These are phyloP conservation scores for Capsicum chinense DNA, from an alignment of 257 asterid species.

Conservation along the genomic window DNA sequence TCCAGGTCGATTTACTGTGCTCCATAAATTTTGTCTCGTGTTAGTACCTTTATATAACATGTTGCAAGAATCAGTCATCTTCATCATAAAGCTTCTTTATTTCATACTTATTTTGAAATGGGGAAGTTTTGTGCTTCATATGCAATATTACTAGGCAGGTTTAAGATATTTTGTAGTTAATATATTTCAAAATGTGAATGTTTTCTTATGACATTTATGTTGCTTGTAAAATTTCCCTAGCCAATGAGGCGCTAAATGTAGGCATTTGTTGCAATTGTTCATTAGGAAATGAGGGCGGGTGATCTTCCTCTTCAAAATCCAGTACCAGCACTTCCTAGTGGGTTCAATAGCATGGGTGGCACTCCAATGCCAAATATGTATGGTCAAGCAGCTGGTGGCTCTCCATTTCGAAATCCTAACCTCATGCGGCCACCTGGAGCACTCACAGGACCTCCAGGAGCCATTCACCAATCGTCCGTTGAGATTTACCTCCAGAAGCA, in stretches of 20 bases:
- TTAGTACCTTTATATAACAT: not conserved
- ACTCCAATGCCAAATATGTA: slow-evolving; percentile 63
- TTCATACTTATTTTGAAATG: not conserved
- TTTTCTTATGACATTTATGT: not conserved
- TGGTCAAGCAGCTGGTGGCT: slow-evolving; percentile 61
- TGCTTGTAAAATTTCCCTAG: not conserved
- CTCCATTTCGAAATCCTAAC: slow-evolving; percentile 63
- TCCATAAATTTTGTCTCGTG: not conserved
- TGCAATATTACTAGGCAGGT: not conserved
- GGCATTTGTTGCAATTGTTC: slow-evolving; percentile 33
- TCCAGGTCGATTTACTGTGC: not conserved
- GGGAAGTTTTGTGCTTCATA: not conserved
- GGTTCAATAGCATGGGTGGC: slow-evolving; percentile 53
- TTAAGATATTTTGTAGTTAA: not conserved
- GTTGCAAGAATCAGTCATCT: slow-evolving; percentile 1
- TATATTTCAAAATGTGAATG: slow-evolving; percentile 5
- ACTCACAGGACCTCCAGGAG: slow-evolving; percentile 75
- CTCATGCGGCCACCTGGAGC: slow-evolving; percentile 64
- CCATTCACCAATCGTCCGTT: slow-evolving; percentile 62
- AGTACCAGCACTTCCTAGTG: slow-evolving; percentile 60
- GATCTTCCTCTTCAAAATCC: slow-evolving; percentile 63
- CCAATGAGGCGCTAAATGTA: not conserved
- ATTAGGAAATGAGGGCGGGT: slow-evolving; percentile 73
- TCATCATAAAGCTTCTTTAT: not conserved
- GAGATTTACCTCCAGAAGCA: slow-evolving; percentile 84